These are phyloP conservation scores for Hippophae tibetana DNA, from an alignment of 306 rosid species.

Conservation along the genomic window DNA sequence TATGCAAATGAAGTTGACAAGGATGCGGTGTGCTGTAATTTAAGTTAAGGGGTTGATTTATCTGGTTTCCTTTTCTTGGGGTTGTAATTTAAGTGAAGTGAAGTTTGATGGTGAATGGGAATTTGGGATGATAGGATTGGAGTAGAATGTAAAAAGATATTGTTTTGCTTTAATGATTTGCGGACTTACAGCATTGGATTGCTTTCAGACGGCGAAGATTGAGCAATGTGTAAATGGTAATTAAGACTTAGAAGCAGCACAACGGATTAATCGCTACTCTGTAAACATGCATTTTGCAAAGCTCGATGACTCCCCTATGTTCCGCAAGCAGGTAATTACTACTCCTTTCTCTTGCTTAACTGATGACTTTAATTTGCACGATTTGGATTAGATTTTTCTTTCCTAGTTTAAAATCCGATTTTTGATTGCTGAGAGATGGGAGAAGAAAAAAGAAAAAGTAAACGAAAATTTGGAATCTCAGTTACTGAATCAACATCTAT, in stretches of 20 bases:
- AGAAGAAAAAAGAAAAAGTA: background rate
- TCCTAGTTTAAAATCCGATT: conserved; percentile 3
- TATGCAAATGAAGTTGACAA: conserved; percentile 10
- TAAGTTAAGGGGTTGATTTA: no score
- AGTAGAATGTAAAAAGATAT: conserved; percentile 32
- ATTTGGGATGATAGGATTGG: conserved; percentile 9
- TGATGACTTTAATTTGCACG: background rate
- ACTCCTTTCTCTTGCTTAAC: background rate
- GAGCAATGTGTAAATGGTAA: conserved; percentile 19
- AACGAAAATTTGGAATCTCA: background rate
- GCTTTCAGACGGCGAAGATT: conserved; percentile 26
- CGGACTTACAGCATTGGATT: conserved; percentile 14
- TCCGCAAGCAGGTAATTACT: conserved; percentile 89
- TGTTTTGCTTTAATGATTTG: conserved; percentile 10
- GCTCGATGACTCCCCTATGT: conserved; percentile 99
- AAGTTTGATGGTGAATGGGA: conserved; percentile 2
- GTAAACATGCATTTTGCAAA: conserved; percentile 85
- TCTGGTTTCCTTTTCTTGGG: no score
- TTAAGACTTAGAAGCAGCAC: background rate
- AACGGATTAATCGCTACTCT: conserved; percentile 7
- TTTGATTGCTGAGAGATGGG: conserved; percentile 4
- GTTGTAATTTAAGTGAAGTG: background rate
- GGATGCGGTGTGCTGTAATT: background rate
- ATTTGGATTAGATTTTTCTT: background rate
- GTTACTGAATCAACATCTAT: background rate